These are phyloP conservation scores for Dittrichia graveolens DNA, from an alignment of 129 eudicot species.

Conservation along the genomic window DNA sequence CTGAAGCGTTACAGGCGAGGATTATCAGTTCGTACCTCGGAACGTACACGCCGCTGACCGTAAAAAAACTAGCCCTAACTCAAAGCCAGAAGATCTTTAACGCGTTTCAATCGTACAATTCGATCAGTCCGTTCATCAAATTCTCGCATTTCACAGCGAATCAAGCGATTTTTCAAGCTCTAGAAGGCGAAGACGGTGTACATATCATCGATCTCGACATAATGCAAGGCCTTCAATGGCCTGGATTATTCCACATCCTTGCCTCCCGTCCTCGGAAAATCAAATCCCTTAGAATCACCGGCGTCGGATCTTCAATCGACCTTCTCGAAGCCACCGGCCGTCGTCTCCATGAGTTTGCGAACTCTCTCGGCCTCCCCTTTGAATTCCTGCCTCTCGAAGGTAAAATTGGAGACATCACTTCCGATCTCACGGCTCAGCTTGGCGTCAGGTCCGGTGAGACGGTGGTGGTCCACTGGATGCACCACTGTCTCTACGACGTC, in stretches of 20 bases:
- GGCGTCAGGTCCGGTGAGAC: constrained; percentile 55
- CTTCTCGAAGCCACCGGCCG: constrained; percentile 72
- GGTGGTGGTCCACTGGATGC: constrained; percentile 78
- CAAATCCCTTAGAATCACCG: constrained; percentile 63
- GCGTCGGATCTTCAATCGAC: constrained; percentile 64
- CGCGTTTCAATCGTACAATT: constrained; percentile 74
- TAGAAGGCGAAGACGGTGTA: constrained; percentile 72
- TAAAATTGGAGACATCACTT: constrained; percentile 60
- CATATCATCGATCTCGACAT: constrained; percentile 88
- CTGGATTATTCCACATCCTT: constrained; percentile 82
- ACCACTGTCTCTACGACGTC: constrained; percentile 77
- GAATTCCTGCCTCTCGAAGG: constrained; percentile 73
- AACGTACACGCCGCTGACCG: constrained; percentile 52
- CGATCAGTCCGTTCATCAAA: constrained; percentile 68
- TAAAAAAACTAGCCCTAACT: constrained; percentile 33
- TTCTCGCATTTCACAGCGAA: constrained; percentile 91
- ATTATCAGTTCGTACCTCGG: constrained; percentile 62
- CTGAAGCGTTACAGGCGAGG: constrained; percentile 72
- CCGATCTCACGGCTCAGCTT: constrained; percentile 36
- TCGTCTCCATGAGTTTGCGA: constrained; percentile 73
- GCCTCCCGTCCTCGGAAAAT: constrained; percentile 62
- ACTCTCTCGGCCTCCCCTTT: constrained; percentile 67
- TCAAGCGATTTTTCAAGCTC: constrained; percentile 75
- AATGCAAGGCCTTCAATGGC: constrained; percentile 98
- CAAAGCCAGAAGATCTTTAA: constrained; percentile 51